Percentiles rank a stretch among this genome's conserved stretches.
Conservation (phyloP, 2,329 filamentous ascomycete genomes). For the Fusarium nygamai region DNA sequence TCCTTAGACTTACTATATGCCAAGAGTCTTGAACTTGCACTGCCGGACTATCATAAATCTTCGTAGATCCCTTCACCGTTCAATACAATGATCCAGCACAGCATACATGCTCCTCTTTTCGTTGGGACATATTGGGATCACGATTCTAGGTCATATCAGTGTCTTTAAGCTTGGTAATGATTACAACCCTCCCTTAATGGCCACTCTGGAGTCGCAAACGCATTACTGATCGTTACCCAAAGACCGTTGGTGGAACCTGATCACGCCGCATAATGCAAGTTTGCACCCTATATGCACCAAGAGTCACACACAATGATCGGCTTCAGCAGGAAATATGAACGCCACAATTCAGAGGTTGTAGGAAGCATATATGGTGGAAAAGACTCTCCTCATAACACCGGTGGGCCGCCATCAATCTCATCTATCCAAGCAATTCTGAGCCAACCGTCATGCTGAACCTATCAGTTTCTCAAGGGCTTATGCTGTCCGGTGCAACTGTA, state of each 20-base stretch:
- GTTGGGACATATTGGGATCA: too few species aligned
- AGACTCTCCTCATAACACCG: too few species aligned
- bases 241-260: neutral
- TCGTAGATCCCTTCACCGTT: too few species aligned
- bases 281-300: neutral
- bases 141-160: neutral
- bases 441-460: neutral
- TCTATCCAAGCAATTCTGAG: neutral
- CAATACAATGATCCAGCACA: neutral
- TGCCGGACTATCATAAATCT: neutral
- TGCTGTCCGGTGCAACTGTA: neutral
- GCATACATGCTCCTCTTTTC: too few species aligned
- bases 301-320: neutral
- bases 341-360: neutral
- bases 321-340: neutral
- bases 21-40: fast-evolving
- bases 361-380: neutral
- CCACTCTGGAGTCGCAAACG: neutral
- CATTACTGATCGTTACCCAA: neutral
- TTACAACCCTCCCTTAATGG: neutral
- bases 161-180: neutral
- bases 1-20: fast-evolving
- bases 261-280: neutral
- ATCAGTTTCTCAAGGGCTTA: neutral
- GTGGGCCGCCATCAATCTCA: neutral